These are phyloP conservation scores for Cladosporium phlei DNA, from an alignment of 2,329 filamentous ascomycete species.

Conservation along the genomic window DNA sequence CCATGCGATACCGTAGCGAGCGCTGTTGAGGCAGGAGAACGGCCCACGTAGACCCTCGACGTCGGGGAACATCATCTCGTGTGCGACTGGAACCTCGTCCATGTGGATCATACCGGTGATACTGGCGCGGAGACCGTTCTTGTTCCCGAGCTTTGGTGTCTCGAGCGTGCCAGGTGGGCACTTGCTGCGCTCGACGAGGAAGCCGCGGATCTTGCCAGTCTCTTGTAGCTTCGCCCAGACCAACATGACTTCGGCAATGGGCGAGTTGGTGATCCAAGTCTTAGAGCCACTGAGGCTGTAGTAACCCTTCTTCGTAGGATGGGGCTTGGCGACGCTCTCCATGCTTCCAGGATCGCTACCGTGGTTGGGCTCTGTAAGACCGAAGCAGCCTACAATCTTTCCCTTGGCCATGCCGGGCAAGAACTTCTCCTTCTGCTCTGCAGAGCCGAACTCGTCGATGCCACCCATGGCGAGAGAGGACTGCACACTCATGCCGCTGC, in stretches of 20 bases:
- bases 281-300: constrained; percentile 75
- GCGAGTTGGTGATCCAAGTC: constrained; percentile 95
- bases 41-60: constrained; percentile 83
- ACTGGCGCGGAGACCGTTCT: constrained; percentile 87
- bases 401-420: constrained; percentile 78
- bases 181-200: constrained; percentile 77
- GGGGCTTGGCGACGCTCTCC: constrained; percentile 80
- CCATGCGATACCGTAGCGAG: constrained; percentile 87
- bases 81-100: constrained; percentile 81
- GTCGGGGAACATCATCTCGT: constrained; percentile 88
- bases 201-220: constrained; percentile 90
- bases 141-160: constrained; percentile 89
- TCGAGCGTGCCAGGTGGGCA: constrained; percentile 85
- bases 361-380: constrained; percentile 87
- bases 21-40: constrained; percentile 91
- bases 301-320: constrained; percentile 79
- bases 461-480: constrained; percentile 91
- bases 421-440: constrained; percentile 81
- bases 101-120: constrained; percentile 98
- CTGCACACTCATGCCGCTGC: constrained; percentile 90
- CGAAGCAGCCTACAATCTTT: constrained; percentile 78
- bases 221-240: constrained; percentile 91
- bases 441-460: constrained; percentile 80
- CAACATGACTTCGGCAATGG: constrained; percentile 77
- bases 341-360: constrained; percentile 87